Evolutionary conservation across 345 rosid species (phyloP), one percentile per base, ranked within the genome.

Genomic region (Xanthoceras sorbifolium): DNA sequence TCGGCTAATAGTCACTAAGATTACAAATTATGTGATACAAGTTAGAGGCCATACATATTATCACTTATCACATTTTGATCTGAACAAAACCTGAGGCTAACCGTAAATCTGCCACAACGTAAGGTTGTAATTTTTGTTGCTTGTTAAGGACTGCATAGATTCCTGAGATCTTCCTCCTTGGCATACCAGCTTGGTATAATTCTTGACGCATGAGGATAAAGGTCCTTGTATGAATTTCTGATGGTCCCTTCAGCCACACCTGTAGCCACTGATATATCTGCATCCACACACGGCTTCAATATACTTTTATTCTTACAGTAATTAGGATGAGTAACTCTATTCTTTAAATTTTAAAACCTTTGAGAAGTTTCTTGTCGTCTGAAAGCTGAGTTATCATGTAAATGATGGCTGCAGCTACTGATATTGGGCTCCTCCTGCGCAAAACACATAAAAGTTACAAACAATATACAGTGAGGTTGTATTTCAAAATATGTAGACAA

Each of bases 191-290:
- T 76, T 9, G 83, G 83, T 59, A 81, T 67, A 6, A 81, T 72
- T 64, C 63, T 81, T 0, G 74, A 59, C 18, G 72, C 73, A 62
- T 72, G 28, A 1, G 80, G 77, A 60, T 76, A 67, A 8, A 81
- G 74, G 31, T 76, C 83, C 46, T 81, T 76, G 31, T 81, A 81
- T 6, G 79, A 62, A 52, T 74, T 79, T 66, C 64, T 69, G 12
- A 79, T 76, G 36, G 83, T 76, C 59, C 80, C 83, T 66, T 76
- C 80, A 1, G 83, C 80, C n/a, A 81, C 80, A 6, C 76, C 80
- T 3, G 80, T 67, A 38, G 80, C 74, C 15, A 67, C 22, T 8
- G 75, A 76, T 57, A 76, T 76, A 60, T 76, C 83, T 76, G 80
- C 74, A 73, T 23, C 4, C 28, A 25, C 17, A 23, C 15, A 40